Base-by-base conservation (phyloP, 1,139 yeast genomes). In the Saccharomyces hybrid region DNA sequence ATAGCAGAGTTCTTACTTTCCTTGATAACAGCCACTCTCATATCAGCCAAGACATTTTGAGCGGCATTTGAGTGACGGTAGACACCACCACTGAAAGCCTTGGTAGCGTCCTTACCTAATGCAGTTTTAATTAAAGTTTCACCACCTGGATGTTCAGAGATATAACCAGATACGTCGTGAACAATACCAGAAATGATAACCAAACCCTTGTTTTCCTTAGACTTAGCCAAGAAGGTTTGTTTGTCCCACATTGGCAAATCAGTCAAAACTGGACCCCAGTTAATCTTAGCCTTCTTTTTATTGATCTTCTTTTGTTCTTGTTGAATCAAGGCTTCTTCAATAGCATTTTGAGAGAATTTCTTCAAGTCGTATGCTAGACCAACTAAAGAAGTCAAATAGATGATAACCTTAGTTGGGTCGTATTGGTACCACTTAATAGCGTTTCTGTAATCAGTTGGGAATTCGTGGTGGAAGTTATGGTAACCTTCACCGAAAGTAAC, bases 391-490 rank as follows among this genome's bases (percentile, higher is more conserved):
- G 82, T 74, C 47, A 73, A 51, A 78, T 82, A 89, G 70, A 93
- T 91, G 58, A 82, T 70, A 58, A 86, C 70, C 80, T 93, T 93
- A 62, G 98, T 93, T 63, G 99, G 99, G 73, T 93, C 99, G 74
- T 86, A 93, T 80, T 95, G 99, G 79, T 88, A 93, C 99, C 99
- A 95, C 74, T 84, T 88, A 71, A 93, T 81, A 51, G 99, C 99
- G 70, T 93, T 93, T 79, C 99, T 84, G 82, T 93, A 93, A 77
- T 93, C 99, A 49, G 95, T 83, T 63, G 99, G 99, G 82, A 91
- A 93, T 78, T 95, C 98, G 76, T 93, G 99, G 76, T 93, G 99
- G 85, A 93, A 93, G 78, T 93, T 93, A 76, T 93, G 99, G 81
- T 93, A 91, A 57, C 99, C 99, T 78, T 93, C 99, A 71, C 99